Evolutionary conservation across 2,329 filamentous ascomycete species (phyloP).

Genomic region (Rhytidhysteron rufulum): DNA sequence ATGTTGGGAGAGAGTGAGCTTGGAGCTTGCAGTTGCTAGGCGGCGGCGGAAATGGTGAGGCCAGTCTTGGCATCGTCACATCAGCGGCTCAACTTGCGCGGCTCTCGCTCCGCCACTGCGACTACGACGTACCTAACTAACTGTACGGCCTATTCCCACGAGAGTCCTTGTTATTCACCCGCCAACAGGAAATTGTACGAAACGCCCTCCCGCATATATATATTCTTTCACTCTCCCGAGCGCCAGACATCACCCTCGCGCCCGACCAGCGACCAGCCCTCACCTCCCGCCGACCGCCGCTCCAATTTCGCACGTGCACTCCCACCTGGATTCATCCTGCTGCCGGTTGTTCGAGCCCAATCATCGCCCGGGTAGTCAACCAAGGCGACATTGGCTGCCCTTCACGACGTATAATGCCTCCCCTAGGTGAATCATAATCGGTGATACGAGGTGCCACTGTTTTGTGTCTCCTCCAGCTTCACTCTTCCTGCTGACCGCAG

Average conservation of each 20-base stretch:
- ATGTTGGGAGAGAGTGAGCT: too few relatives aligned
- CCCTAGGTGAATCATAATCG: conserved; percentile 15
- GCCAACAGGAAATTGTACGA: too few relatives aligned
- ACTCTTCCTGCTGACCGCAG: conserved; percentile 9
- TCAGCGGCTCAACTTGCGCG: neutral
- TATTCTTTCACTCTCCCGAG: too few relatives aligned
- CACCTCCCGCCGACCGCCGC: neutral
- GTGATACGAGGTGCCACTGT: conserved; percentile 39
- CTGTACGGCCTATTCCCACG: conserved; percentile 25
- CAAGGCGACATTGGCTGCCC: neutral
- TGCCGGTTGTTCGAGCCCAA: neutral
- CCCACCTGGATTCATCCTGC: neutral
- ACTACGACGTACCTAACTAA: too few relatives aligned
- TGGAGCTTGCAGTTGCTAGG: too few relatives aligned
- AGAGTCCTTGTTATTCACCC: too few relatives aligned
- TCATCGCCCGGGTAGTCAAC: neutral
- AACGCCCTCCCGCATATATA: too few relatives aligned
- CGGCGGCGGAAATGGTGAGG: too few relatives aligned
- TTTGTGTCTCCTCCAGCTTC: conserved; percentile 29
- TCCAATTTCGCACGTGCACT: too few relatives aligned
- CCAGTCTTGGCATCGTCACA: neutral
- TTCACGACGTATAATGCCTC: conserved; percentile 24
- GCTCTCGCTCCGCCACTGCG: neutral
- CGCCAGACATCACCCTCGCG: too few relatives aligned
- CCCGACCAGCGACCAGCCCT: conserved; percentile 2